These are phyloP conservation scores for Priceomyces melissophilus DNA, from an alignment of 805 yeast species.

Conservation along the genomic window DNA sequence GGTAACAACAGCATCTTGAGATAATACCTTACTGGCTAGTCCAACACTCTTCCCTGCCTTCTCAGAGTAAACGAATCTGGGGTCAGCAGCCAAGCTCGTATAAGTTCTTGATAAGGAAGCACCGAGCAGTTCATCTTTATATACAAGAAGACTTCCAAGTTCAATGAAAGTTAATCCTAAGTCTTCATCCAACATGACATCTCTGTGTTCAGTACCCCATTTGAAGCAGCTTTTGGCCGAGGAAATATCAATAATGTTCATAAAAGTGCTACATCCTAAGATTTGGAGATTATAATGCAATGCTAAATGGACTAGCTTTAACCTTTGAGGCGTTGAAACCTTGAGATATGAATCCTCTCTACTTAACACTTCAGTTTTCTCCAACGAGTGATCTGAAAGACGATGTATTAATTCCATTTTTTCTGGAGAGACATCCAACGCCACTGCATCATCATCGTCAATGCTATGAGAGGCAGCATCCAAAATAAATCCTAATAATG, in stretches of 20 bases:
- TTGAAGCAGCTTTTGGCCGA: slow-evolving; percentile 46
- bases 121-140: slow-evolving; percentile 35
- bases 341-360: slow-evolving; percentile 56
- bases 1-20: slow-evolving; percentile 81
- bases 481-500: slow-evolving; percentile 29
- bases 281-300: slow-evolving; percentile 57
- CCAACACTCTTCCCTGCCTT: slow-evolving; percentile 59
- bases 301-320: slow-evolving; percentile 50
- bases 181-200: slow-evolving; percentile 49
- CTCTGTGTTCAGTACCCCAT: slow-evolving; percentile 49
- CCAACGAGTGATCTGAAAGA: slow-evolving; percentile 32
- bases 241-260: slow-evolving; percentile 43
- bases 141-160: slow-evolving; percentile 54
- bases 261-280: slow-evolving; percentile 53
- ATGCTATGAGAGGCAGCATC: slow-evolving; percentile 18
- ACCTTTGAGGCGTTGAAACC: slow-evolving; percentile 45
- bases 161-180: slow-evolving; percentile 52
- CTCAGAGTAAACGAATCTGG: slow-evolving; percentile 50
- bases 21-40: slow-evolving; percentile 59
- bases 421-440: slow-evolving; percentile 19
- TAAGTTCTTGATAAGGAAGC: slow-evolving; percentile 40
- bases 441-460: slow-evolving; percentile 10
- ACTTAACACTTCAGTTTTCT: slow-evolving; percentile 48
- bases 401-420: slow-evolving; percentile 24
- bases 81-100: slow-evolving; percentile 55